Conservation (phyloP, 768 basidiomycete genomes). For the Guyanaporus albipodus region DNA sequence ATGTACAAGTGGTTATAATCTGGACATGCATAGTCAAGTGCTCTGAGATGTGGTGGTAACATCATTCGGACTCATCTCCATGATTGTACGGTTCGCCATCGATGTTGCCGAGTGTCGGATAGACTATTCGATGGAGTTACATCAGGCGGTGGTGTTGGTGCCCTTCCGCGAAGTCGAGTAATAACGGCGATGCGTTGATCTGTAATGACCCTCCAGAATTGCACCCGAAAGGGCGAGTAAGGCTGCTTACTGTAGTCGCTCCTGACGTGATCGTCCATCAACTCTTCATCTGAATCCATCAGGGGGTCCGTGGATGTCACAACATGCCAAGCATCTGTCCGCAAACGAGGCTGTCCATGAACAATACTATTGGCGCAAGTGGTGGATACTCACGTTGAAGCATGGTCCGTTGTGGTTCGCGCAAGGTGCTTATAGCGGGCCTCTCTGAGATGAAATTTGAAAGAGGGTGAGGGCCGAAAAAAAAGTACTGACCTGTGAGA, state of each 20-base stretch:
- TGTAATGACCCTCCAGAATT: constrained; percentile 19
- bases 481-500: constrained; percentile 19
- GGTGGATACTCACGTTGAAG: constrained; percentile 37
- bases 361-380: neutral
- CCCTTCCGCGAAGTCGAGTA: constrained; percentile 46
- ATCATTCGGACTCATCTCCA: constrained; percentile 26
- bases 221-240: neutral
- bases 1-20: constrained; percentile 5
- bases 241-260: constrained; percentile 59
- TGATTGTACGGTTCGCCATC: constrained; percentile 37
- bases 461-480: neutral
- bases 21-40: neutral
- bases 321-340: constrained; percentile 69
- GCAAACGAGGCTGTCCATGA: neutral
- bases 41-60: neutral
- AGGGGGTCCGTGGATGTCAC: constrained; percentile 61
- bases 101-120: constrained; percentile 29
- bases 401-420: constrained; percentile 39
- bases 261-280: constrained; percentile 56
- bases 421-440: constrained; percentile 8
- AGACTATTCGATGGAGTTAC: neutral
- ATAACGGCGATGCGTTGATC: constrained; percentile 52
- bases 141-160: constrained; percentile 44
- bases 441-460: constrained; percentile 18
- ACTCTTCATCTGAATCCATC: constrained; percentile 70